phyloP scores from a whole-genome alignment of 495 filamentous ascomycete species.

The Talaromyces ruber region DNA sequence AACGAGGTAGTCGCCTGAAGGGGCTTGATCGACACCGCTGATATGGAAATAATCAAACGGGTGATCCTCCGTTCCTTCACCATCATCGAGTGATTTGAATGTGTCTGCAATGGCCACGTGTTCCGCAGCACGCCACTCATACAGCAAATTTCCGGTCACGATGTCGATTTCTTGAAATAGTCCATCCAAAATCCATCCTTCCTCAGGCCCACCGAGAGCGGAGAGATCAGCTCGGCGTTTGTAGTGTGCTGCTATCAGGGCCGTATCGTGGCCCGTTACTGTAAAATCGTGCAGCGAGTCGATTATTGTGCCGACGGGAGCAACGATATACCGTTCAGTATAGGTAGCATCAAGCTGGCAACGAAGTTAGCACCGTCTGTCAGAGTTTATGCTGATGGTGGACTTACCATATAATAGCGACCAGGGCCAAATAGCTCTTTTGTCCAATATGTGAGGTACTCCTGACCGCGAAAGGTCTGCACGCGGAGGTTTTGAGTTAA shows the following conservation, averaged over 20 bases:
- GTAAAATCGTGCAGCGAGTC: slow-evolving; percentile 39
- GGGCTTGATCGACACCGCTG: slow-evolving; percentile 51
- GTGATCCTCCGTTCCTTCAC: slow-evolving; percentile 7
- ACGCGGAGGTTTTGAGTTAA: slow-evolving; percentile 40
- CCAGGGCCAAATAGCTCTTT: slow-evolving; percentile 41
- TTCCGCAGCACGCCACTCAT: slow-evolving; percentile 29
- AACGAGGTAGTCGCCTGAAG: slow-evolving; percentile 46
- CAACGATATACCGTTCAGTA: slow-evolving; percentile 27
- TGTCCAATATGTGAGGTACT: slow-evolving; percentile 47
- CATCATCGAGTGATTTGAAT: slow-evolving; percentile 12
- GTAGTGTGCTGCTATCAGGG: slow-evolving; percentile 44
- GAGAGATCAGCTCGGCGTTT: slow-evolving; percentile 35
- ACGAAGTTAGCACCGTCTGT: not conserved
- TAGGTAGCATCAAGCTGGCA: slow-evolving; percentile 39
- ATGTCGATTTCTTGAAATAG: slow-evolving; percentile 37
- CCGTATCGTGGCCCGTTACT: slow-evolving; percentile 38
- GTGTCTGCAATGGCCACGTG: slow-evolving; percentile 19
- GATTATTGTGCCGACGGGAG: slow-evolving; percentile 19
- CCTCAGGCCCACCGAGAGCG: slow-evolving; percentile 29
- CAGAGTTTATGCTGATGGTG: not conserved
- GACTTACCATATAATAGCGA: slow-evolving; percentile 43
- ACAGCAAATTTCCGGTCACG: slow-evolving; percentile 29
- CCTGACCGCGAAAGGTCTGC: slow-evolving; percentile 32
- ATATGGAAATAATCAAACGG: slow-evolving; percentile 48
- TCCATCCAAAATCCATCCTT: slow-evolving; percentile 37